These are phyloP conservation scores for Parastagonospora avenae DNA, from an alignment of 2,329 filamentous ascomycete species.

Conservation along the genomic window DNA sequence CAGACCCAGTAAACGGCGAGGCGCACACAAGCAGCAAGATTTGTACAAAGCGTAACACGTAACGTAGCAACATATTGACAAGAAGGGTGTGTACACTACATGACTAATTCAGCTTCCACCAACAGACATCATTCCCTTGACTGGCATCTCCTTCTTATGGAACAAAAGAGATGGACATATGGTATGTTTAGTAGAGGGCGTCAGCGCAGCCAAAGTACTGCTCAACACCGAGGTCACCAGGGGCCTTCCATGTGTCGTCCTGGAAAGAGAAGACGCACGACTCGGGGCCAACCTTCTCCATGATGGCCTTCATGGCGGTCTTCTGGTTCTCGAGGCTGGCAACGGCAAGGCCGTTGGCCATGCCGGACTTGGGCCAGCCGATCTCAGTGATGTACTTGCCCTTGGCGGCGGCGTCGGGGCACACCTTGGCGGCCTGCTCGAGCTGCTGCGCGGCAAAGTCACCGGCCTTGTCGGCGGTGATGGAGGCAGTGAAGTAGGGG, in stretches of 20 bases:
- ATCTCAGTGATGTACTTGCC: constrained; percentile 83
- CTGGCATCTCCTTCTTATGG: not conserved
- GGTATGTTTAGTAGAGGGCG: constrained; percentile 45
- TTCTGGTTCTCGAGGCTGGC: constrained; percentile 71
- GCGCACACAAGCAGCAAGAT: constrained; percentile 2
- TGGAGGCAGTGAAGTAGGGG: constrained; percentile 85
- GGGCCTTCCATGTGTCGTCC: constrained; percentile 81
- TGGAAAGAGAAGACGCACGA: constrained; percentile 81
- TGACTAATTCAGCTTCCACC: not conserved
- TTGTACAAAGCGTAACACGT: constrained; percentile 17
- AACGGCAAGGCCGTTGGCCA: constrained; percentile 72
- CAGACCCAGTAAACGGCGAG: not conserved
- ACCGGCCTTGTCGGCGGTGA: constrained; percentile 70
- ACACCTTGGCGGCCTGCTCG: constrained; percentile 70
- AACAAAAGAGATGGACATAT: not conserved
- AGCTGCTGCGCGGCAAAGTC: constrained; percentile 77
- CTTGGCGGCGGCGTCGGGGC: constrained; percentile 63
- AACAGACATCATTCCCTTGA: not conserved
- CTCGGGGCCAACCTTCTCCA: constrained; percentile 67
- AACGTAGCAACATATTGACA: constrained; percentile 13
- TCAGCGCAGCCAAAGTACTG: constrained; percentile 74
- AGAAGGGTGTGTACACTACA: not conserved
- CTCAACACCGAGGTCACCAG: constrained; percentile 74
- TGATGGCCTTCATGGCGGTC: constrained; percentile 73
- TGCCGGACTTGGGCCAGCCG: constrained; percentile 80